phyloP scores from a whole-genome alignment of 768 basidiomycete species.

The Phlebiopsis gigantea region DNA sequence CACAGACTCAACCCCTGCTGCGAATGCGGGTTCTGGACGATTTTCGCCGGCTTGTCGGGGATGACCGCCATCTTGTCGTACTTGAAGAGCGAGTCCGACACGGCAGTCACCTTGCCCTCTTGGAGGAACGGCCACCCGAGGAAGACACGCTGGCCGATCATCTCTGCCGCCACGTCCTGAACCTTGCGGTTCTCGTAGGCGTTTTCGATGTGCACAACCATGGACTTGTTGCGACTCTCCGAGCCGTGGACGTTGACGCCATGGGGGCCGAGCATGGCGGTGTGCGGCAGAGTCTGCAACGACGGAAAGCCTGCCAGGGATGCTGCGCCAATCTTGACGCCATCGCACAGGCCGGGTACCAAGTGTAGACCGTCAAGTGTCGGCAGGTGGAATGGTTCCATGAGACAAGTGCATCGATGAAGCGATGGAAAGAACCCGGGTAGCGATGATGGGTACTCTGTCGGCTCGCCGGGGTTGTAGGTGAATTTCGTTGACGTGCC shows the following conservation, averaged over 20 bases:
- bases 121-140: conserved; percentile 93
- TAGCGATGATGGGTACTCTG: conserved; percentile 81
- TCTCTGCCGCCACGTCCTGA: conserved; percentile 66
- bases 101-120: conserved; percentile 81
- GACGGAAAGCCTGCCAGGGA: conserved; percentile 97
- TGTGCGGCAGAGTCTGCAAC: conserved; percentile 81
- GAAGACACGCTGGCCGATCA: conserved; percentile 76
- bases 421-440: conserved; percentile 94
- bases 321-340: conserved; percentile 77
- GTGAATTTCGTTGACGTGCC: conserved; percentile 79
- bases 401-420: conserved; percentile 69
- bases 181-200: conserved; percentile 60
- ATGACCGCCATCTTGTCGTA: conserved; percentile 68
- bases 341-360: conserved; percentile 81
- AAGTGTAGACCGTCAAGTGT: conserved; percentile 82
- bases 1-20: conserved; percentile 65
- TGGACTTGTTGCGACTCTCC: conserved; percentile 89
- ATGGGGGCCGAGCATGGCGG: conserved; percentile 72
- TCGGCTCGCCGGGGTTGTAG: conserved; percentile 59
- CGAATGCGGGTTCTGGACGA: conserved; percentile 69
- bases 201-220: conserved; percentile 83
- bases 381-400: conserved; percentile 84
- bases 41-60: conserved; percentile 44
- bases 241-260: conserved; percentile 90
- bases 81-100: conserved; percentile 84